Base-by-base conservation (phyloP, 1,139 yeast genomes). In the Yamadazyma atmosphaerica region DNA sequence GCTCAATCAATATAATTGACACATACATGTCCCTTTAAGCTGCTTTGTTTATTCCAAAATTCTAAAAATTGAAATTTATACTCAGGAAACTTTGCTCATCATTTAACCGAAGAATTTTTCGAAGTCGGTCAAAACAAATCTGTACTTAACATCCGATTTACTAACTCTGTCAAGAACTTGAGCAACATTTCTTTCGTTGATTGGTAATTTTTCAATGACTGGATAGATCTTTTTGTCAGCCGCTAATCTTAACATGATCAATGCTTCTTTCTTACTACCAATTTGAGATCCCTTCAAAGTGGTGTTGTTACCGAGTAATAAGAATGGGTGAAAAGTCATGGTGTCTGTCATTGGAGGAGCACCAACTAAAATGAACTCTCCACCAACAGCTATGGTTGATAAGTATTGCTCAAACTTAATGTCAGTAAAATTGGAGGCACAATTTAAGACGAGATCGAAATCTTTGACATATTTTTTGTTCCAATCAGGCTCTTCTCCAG, bases 51-150 rank as follows among this genome's bases (percentile, higher is more conserved):
- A n/a, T n/a, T n/a, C n/a, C n/a, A n/a, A n/a, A n/a, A n/a, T n/a
- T n/a, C n/a, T n/a, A n/a, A n/a, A n/a, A n/a, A n/a, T n/a, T n/a
- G n/a, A n/a, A n/a, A n/a, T n/a, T n/a, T n/a, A n/a, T n/a, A n/a
- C n/a, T n/a, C n/a, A n/a, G n/a, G n/a, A n/a, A n/a, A n/a, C n/a
- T n/a, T n/a, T n/a, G n/a, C n/a, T n/a, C n/a, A n/a, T n/a, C n/a
- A 24, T 12, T 12, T 24, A 24, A 24, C 11, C 14, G 27, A 24
- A 24, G 11, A 6, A 24, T n/a, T 76, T 66, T 46, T 77, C 77
- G 54, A 66, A 76, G 18, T 74, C 80, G 39, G 77, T 74, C 53
- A 82, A 64, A 6, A 81, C 81, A 54, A 79, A 76, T 65, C 88
- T 77, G 58, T 81, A 83, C 47, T 75, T 73, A 40, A 79, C 83